A percentile compares a stretch with the other conserved stretches of the same genome.
These are phyloP conservation scores for Gnomoniopsis sp. DNA, from an alignment of 2,329 filamentous ascomycete genomes.

Conservation along the genomic window DNA sequence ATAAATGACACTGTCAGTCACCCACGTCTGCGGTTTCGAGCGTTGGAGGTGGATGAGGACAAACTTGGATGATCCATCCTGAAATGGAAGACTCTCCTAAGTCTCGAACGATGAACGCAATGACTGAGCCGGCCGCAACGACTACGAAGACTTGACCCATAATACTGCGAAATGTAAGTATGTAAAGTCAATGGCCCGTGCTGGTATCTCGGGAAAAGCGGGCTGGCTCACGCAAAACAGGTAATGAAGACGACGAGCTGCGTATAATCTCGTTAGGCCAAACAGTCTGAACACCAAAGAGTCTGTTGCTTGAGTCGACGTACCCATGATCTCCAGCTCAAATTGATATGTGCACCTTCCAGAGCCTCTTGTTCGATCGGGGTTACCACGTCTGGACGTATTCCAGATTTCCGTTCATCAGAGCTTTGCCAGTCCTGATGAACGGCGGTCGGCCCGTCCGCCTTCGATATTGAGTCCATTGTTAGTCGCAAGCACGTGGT, in stretches of 20 bases:
- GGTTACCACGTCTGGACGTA: constrained; percentile 16
- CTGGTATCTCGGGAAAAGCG: too few species aligned
- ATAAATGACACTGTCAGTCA: neutral
- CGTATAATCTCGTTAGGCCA: constrained; percentile 5
- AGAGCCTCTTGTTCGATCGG: constrained; percentile 31
- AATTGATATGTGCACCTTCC: constrained; percentile 34
- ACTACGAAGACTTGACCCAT: constrained; percentile 55
- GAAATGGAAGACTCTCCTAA: constrained; percentile 46
- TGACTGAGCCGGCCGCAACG: constrained; percentile 51
- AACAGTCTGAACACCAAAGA: neutral
- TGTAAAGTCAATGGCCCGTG: too few species aligned
- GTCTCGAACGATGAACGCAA: constrained; percentile 53
- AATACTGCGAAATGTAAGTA: constrained; percentile 29
- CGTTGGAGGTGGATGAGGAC: neutral
- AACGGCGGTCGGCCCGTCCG: constrained; percentile 1
- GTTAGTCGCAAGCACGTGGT: neutral
- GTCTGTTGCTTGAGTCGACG: constrained; percentile 13
- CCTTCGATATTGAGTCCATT: constrained; percentile 2
- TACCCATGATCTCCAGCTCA: constrained; percentile 55
- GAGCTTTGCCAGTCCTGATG: neutral
- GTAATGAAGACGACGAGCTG: constrained; percentile 38
- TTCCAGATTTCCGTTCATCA: neutral
- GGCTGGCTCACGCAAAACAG: constrained; percentile 46
- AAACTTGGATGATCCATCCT: constrained; percentile 54
- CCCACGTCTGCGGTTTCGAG: too few species aligned